Conservation (phyloP, 2,329 filamentous ascomycete genomes). For the Botrytis fragariae region DNA sequence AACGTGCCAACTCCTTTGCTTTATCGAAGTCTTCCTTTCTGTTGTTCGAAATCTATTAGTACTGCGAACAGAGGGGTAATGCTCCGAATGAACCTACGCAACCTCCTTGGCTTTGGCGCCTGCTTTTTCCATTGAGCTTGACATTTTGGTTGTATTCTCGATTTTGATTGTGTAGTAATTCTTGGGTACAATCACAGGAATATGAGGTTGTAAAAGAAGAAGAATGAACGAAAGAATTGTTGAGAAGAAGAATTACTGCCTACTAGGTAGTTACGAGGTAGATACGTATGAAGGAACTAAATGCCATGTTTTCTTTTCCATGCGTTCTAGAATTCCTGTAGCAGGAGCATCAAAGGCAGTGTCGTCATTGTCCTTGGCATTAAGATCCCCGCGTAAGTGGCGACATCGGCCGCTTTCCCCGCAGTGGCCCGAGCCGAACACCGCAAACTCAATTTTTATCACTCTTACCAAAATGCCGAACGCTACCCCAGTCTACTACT, state of each 20-base stretch:
- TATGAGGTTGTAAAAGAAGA: not conserved
- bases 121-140: constrained; percentile 33
- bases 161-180: not conserved
- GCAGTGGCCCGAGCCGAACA: not conserved
- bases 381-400: not conserved
- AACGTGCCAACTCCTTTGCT: constrained; percentile 59
- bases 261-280: not conserved
- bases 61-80: not conserved
- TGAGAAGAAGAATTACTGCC: not conserved
- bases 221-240: not conserved
- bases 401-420: constrained; percentile 1
- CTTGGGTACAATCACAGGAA: not conserved
- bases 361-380: constrained; percentile 8
- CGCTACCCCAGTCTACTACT: not conserved
- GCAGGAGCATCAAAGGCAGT: not conserved
- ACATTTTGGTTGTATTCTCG: constrained; percentile 24
- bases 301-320: constrained; percentile 2
- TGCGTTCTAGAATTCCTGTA: not conserved
- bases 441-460: constrained; percentile 11
- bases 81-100: constrained; percentile 32
- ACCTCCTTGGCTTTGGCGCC: constrained; percentile 38
- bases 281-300: not conserved
- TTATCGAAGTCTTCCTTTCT: constrained; percentile 70
- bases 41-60: constrained; percentile 22
- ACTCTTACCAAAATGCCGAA: not conserved